Conservation (phyloP, 2,329 filamentous ascomycete species). For the Diaporthe aspalathi region DNA sequence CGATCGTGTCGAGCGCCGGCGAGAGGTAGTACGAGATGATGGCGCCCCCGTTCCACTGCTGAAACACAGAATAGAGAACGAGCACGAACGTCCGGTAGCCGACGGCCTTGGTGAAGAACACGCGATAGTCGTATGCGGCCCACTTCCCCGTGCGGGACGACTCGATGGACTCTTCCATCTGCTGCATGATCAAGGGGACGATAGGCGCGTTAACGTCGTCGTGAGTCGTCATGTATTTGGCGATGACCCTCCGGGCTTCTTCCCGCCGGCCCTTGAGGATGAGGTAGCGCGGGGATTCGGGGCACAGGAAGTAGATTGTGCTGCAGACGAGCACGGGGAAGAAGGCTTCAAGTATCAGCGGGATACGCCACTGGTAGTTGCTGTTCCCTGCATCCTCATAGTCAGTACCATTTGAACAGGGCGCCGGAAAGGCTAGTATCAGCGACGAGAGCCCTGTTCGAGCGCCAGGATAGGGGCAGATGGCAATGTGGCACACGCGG, state of each 20-base stretch:
- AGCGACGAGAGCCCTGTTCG: background rate
- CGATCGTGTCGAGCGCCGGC: slow-evolving; percentile 55
- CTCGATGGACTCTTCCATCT: slow-evolving; percentile 59
- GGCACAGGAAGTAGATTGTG: slow-evolving; percentile 54
- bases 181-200: slow-evolving; percentile 53
- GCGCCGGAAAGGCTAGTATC: no score
- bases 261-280: slow-evolving; percentile 49
- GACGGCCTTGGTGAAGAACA: slow-evolving; percentile 58
- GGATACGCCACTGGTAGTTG: slow-evolving; percentile 52
- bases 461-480: background rate
- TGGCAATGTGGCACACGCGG: background rate
- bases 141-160: slow-evolving; percentile 50
- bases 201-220: slow-evolving; percentile 54
- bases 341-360: slow-evolving; percentile 58
- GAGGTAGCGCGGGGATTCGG: slow-evolving; percentile 50
- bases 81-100: slow-evolving; percentile 57
- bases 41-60: slow-evolving; percentile 60
- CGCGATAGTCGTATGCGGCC: slow-evolving; percentile 57
- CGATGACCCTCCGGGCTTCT: slow-evolving; percentile 49
- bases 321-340: slow-evolving; percentile 59
- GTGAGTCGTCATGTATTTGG: slow-evolving; percentile 56
- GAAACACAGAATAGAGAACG: slow-evolving; percentile 58
- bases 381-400: slow-evolving; percentile 41
- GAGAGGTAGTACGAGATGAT: slow-evolving; percentile 56
- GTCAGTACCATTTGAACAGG: background rate